Evolutionary conservation across 148 eudicot species (phyloP).

Genomic region (Arctostaphylos glauca): DNA sequence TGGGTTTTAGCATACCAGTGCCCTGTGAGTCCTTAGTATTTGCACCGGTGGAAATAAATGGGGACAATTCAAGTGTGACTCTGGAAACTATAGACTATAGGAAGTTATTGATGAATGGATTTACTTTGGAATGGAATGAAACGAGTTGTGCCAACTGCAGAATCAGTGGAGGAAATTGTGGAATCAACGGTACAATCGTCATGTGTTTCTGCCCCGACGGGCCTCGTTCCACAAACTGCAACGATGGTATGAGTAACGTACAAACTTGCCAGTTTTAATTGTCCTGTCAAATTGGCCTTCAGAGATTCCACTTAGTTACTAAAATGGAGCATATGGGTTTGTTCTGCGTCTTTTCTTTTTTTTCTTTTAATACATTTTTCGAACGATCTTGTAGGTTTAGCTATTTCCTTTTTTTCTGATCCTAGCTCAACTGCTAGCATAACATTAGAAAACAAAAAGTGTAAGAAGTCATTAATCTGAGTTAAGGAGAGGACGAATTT

Average conservation of each 20-base stretch:
- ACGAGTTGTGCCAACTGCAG: background rate
- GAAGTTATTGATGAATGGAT: background rate
- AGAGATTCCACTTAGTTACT: background rate
- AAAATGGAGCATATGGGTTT: background rate
- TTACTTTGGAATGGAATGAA: background rate
- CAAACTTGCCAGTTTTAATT: background rate
- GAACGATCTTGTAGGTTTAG: background rate
- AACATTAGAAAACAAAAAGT: background rate
- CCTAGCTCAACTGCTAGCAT: background rate
- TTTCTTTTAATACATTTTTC: background rate
- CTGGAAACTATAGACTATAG: background rate
- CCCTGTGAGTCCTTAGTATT: background rate
- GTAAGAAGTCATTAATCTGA: background rate
- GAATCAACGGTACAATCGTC: background rate
- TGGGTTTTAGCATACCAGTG: background rate
- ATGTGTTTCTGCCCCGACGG: constrained; percentile 24
- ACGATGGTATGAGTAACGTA: constrained; percentile 14
- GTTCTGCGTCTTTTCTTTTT: background rate
- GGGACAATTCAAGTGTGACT: background rate
- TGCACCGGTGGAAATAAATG: background rate
- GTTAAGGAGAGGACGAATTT: background rate
- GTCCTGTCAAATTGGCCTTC: background rate
- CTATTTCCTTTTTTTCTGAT: background rate
- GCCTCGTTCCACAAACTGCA: constrained; percentile 14
- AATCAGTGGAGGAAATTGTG: background rate